Evolutionary conservation across 2,329 filamentous ascomycete species (phyloP), one percentile per base, ranked within the genome.

Genomic region (Chaetomiaceae sp.): DNA sequence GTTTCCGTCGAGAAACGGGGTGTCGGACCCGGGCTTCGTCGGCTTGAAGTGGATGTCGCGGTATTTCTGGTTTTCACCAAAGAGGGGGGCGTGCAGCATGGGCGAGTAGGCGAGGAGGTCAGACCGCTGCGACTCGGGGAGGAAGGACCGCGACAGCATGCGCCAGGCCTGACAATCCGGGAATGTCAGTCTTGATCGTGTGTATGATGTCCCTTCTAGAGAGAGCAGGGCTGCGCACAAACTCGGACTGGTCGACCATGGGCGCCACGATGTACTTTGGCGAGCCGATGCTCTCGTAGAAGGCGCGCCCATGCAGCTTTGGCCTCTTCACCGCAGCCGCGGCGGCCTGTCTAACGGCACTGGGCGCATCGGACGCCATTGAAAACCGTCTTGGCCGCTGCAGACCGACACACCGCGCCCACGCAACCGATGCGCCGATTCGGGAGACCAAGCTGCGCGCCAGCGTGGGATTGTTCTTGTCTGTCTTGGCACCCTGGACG

Each of bases 171-270:
- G 55, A 24, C 27, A 29, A 48, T n/a, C 11, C 11, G 15, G 11
- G n/a, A 29, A 6, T 15, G 34, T 43, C 27, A 42, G 37, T 35
- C 7, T 17, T 4, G 11, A 9, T 29, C 22, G 22, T n/a, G 14
- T 11, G 4, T 22, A 3, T 22, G 22, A 34, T n/a, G n/a, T 6
- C 22, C 22, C 22, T 24, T 5, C 22, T 9, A 24, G 27, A 24
- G 17, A 29, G 26, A 22, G n/a, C 34, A 45, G 38, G 6, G 14
- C 22, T n/a, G 72, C 84, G 55, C 73, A 95, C 90, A 71, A 97
- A 96, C 72, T 98, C 93, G 26, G 89, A 96, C 66, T 96, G 88
- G 62, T 98, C 91, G 18, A 98, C 93, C 93, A 98, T 98, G 29
- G 93, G 93, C 27, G 93, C 93, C 45, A 98, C 77, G 24, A 98